Percentiles rank a stretch among this genome's conserved stretches.
These are phyloP conservation scores for Ogataea zsoltii DNA, from an alignment of 805 yeast genomes.

Conservation along the genomic window DNA sequence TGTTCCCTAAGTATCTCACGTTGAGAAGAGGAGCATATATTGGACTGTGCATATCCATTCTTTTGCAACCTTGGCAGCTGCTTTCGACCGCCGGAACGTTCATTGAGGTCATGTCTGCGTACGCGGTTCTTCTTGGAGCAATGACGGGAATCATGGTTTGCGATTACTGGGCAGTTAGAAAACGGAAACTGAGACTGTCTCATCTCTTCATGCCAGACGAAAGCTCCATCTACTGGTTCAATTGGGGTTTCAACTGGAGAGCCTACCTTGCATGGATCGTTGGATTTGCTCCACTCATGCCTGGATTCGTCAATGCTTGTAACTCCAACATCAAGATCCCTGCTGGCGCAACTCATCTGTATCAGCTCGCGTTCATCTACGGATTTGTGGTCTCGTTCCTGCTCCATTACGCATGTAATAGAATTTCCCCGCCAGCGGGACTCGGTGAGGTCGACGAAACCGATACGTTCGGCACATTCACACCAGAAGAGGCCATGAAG, in stretches of 20 bases:
- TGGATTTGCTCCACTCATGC: conserved; percentile 51
- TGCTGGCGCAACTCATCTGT: conserved; percentile 44
- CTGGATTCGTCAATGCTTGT: conserved; percentile 38
- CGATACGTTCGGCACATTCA: conserved; percentile 35
- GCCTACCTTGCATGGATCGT: conserved; percentile 48
- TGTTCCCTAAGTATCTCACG: conserved; percentile 44
- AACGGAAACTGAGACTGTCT: conserved; percentile 40
- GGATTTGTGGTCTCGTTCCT: conserved; percentile 44
- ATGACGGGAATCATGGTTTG: conserved; percentile 70
- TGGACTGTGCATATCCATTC: conserved; percentile 36
- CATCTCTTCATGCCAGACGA: conserved; percentile 55
- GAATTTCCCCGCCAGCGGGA: conserved; percentile 39
- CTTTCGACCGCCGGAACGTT: conserved; percentile 38
- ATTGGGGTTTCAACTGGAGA: conserved; percentile 54
- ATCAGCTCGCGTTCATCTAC: conserved; percentile 44
- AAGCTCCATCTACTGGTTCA: conserved; percentile 56
- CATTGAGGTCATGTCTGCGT: conserved; percentile 20
- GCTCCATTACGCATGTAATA: conserved; percentile 36
- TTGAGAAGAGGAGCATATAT: conserved; percentile 48
- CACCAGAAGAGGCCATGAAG: conserved; percentile 34
- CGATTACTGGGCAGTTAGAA: conserved; percentile 66
- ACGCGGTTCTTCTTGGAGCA: conserved; percentile 49
- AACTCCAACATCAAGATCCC: conserved; percentile 31
- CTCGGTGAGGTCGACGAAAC: conserved; percentile 35
- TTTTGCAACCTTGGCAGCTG: conserved; percentile 43